These are phyloP conservation scores for Tetrapisispora namnaoensis DNA, from an alignment of 805 yeast genomes.

Conservation along the genomic window DNA sequence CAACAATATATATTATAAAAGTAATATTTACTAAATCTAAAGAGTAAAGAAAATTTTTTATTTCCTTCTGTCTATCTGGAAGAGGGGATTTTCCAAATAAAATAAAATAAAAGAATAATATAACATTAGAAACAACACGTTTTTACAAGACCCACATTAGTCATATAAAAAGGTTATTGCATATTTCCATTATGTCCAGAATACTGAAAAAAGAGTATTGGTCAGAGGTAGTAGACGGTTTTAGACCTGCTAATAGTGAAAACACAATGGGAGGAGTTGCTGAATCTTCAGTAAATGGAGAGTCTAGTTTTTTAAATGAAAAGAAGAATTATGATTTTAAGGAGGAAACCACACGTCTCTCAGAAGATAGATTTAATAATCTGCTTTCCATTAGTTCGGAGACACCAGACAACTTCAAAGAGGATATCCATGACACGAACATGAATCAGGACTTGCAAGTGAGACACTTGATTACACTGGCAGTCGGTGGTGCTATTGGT, in stretches of 20 bases:
- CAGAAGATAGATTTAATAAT: background rate
- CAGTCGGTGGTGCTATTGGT: conserved; percentile 61
- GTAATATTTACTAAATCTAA: no score
- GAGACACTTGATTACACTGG: conserved; percentile 51
- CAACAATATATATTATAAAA: no score
- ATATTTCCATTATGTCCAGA: background rate
- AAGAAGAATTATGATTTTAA: background rate
- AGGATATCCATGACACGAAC: conserved; percentile 9
- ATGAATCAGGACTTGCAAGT: conserved; percentile 20
- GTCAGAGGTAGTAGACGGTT: conserved; percentile 14
- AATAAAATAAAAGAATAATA: no score
- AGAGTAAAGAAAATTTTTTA: no score
- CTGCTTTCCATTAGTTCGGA: background rate
- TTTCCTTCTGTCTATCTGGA: no score
- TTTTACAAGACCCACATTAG: background rate
- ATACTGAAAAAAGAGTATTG: conserved; percentile 12
- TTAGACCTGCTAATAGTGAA: conserved; percentile 6
- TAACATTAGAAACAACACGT: no score
- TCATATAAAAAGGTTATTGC: background rate
- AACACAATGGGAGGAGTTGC: background rate
- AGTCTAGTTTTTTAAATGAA: background rate
- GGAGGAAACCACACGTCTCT: background rate
- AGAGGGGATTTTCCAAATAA: no score
- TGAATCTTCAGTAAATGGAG: background rate
- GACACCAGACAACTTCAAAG: conserved; percentile 2